Percentiles rank a stretch among this genome's conserved stretches.
phyloP scores from a whole-genome alignment of 345 rosid species.

The Acer saccharum region DNA sequence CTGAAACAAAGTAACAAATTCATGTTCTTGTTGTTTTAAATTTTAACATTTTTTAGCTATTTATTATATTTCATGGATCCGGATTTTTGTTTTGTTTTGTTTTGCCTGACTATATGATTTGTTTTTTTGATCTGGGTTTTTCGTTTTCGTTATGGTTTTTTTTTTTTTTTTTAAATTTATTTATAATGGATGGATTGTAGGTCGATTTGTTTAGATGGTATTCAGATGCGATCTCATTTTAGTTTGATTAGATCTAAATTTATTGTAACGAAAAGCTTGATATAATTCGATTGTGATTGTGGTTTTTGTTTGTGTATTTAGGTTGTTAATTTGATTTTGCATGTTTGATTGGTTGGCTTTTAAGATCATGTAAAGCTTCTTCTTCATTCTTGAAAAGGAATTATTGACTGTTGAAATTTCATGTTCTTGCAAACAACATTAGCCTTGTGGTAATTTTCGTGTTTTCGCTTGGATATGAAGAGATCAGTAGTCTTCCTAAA shows the following conservation, averaged over 20 bases:
- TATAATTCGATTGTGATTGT: neutral
- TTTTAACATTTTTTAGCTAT: neutral
- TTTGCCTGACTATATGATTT: slow-evolving; percentile 1
- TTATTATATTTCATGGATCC: slow-evolving; percentile 12
- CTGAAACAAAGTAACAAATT: neutral
- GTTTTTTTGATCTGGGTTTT: slow-evolving; percentile 14
- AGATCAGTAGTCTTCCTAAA: neutral
- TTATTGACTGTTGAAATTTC: neutral
- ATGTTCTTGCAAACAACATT: neutral
- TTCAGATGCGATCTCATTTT: slow-evolving; percentile 15
- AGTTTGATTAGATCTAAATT: slow-evolving; percentile 29
- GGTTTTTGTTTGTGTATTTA: neutral
- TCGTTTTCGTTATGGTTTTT: neutral
- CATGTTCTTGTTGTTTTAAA: neutral
- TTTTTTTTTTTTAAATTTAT: neutral
- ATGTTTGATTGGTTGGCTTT: slow-evolving; percentile 1
- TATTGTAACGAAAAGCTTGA: neutral
- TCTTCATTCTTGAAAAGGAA: neutral
- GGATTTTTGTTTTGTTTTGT: neutral
- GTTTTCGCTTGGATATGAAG: neutral
- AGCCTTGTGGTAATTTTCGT: neutral
- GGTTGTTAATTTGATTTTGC: slow-evolving; percentile 13
- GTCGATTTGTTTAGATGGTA: neutral
- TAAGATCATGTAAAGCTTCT: neutral
- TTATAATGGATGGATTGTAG: neutral